phyloP scores from a whole-genome alignment of 2,329 filamentous ascomycete species.

The Hypocrella siamensis region DNA sequence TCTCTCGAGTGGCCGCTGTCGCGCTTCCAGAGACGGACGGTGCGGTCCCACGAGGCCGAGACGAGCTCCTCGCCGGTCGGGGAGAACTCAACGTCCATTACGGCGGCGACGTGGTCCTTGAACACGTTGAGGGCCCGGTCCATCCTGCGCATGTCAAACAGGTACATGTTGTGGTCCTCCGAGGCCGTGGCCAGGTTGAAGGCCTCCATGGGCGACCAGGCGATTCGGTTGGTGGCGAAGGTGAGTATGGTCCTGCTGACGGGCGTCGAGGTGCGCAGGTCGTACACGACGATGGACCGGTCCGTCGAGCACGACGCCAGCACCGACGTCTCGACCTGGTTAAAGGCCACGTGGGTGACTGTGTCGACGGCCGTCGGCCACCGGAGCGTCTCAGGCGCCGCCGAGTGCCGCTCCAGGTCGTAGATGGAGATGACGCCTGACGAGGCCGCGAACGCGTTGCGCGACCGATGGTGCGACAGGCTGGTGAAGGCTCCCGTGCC shows the following conservation, averaged over 20 bases:
- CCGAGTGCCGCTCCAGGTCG: slow-evolving; percentile 66
- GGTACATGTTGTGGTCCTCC: slow-evolving; percentile 77
- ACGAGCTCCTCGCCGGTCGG: slow-evolving; percentile 91
- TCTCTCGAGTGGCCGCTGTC: slow-evolving; percentile 74
- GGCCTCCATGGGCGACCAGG: slow-evolving; percentile 94
- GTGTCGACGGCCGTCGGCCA: slow-evolving; percentile 88
- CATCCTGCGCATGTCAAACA: slow-evolving; percentile 91
- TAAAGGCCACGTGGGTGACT: slow-evolving; percentile 77
- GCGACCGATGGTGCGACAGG: slow-evolving; percentile 65
- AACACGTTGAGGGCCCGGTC: slow-evolving; percentile 76
- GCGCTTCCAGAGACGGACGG: slow-evolving; percentile 71
- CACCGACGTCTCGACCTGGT: slow-evolving; percentile 85
- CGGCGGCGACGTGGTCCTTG: slow-evolving; percentile 76
- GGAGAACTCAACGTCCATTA: slow-evolving; percentile 93
- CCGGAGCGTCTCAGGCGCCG: slow-evolving; percentile 64
- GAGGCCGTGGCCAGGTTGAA: slow-evolving; percentile 90
- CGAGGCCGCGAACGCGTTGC: slow-evolving; percentile 64
- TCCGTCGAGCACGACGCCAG: slow-evolving; percentile 76
- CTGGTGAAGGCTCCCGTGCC: slow-evolving; percentile 71
- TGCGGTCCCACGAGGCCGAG: slow-evolving; percentile 72
- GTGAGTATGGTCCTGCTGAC: slow-evolving; percentile 68
- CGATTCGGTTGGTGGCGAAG: slow-evolving; percentile 67
- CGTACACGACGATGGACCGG: slow-evolving; percentile 77
- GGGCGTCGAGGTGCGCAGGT: slow-evolving; percentile 73
- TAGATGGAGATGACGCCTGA: slow-evolving; percentile 75